Base-by-base conservation (phyloP, 2,329 filamentous ascomycete species). In the Pseudonectria buxi region DNA sequence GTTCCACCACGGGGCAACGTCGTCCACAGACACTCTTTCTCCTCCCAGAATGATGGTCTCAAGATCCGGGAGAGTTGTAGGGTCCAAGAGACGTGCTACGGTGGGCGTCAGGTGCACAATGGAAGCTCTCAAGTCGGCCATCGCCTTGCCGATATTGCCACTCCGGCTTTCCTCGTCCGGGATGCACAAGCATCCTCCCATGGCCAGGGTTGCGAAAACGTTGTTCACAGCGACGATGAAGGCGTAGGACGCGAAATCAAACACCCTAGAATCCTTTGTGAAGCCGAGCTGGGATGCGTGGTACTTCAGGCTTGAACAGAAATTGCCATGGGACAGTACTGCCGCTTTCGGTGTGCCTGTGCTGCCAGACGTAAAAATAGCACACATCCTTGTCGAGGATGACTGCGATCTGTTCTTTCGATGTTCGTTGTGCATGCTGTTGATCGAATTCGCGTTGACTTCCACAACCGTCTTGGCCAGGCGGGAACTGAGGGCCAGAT, bases 341-440 rank as follows among this genome's bases (percentile, higher is more conserved):
- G 71, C 66, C 25, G 68, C 68, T 53, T 72, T 72, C 6, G 68
- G 68, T 22, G 55, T 53, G 7, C 68, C 68, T 1, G 68, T 72
- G n/a, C 65, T 70, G 14, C 68, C 68, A 14, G 68, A 71, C 24
- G 68, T 72, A 45, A 71, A 71, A 50, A 71, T 67, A 42, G 70
- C 67, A 15, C 45, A 49, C 3, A 22, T 22, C 18, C 5, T 6
- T 9, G 18, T 6, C 9, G 18, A 22, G 5, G 18, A 9, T 6
- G 18, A 9, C 9, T 22, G 39, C 39, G 10, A 38, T 32, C 3
- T 36, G 7, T 6, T n/a, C n/a, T n/a, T 28, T 16, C 9, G 33
- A 26, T 13, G 28, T 30, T 14, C 9, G 18, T 9, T 22, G 18
- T 22, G 5, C 18, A 6, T 16, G 2, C 6, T 10, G 12, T 16